phyloP scores from a whole-genome alignment of 2,329 filamentous ascomycete species.

The Fusarium euwallaceae region DNA sequence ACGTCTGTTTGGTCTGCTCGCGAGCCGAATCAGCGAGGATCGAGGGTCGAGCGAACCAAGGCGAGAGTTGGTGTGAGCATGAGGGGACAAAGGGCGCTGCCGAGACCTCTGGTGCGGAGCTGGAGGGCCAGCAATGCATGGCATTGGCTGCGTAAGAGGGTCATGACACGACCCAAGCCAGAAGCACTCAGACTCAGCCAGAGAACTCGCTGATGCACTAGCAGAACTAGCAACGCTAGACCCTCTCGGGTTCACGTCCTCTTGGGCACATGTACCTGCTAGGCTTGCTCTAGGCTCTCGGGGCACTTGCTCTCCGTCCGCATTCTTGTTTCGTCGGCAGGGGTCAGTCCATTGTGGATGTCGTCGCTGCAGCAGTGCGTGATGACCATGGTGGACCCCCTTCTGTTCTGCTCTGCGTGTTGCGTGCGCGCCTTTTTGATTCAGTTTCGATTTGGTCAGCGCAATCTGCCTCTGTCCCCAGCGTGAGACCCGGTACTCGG shows the following conservation, averaged over 20 bases:
- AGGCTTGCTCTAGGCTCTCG: constrained; percentile 22
- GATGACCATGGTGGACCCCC: constrained; percentile 5
- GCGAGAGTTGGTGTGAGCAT: constrained; percentile 5
- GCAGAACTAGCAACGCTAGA: constrained; percentile 12
- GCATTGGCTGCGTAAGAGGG: constrained; percentile 32
- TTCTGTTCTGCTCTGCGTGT: background rate
- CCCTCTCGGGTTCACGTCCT: background rate
- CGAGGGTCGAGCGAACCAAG: constrained; percentile 18
- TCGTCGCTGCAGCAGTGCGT: constrained; percentile 1
- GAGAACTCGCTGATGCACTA: constrained; percentile 25
- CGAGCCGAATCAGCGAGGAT: constrained; percentile 13
- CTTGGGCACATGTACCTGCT: constrained; percentile 21
- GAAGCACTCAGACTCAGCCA: constrained; percentile 12
- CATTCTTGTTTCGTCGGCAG: constrained; percentile 24
- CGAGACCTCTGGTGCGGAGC: constrained; percentile 41
- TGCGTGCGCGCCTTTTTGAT: constrained; percentile 12
- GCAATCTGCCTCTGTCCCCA: constrained; percentile 27
- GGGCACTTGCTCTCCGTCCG: constrained; percentile 25
- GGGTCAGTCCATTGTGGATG: constrained; percentile 27
- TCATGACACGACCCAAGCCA: constrained; percentile 42
- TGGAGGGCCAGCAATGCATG: constrained; percentile 16
- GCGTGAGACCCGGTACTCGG: constrained; percentile 15
- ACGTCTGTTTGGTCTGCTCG: constrained; percentile 27
- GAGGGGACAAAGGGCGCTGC: constrained; percentile 26
- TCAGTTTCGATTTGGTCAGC: constrained; percentile 27